Evolutionary conservation across 805 yeast species (phyloP).

Genomic region (Candida ponderosae): DNA sequence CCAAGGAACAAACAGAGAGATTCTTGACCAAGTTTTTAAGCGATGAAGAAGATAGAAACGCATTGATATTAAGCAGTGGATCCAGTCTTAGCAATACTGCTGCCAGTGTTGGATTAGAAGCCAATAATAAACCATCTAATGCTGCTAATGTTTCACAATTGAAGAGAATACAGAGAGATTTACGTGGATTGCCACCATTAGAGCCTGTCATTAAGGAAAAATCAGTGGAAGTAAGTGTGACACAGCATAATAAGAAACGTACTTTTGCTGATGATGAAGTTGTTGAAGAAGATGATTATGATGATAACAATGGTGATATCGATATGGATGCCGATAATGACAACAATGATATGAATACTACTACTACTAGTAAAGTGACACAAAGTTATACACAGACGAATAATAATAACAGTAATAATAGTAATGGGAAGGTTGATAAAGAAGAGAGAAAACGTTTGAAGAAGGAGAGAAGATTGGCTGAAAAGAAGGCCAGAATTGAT

Average conservation of each 20-base stretch:
- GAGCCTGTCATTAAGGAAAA: conserved; percentile 18
- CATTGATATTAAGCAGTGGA: neutral
- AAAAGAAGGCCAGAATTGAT: conserved; percentile 1
- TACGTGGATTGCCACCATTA: conserved; percentile 72
- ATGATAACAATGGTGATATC: conserved; percentile 6
- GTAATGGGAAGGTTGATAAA: neutral
- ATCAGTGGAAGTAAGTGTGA: conserved; percentile 19
- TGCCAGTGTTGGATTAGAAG: conserved; percentile 9
- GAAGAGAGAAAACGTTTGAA: conserved; percentile 3
- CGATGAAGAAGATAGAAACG: conserved; percentile 12
- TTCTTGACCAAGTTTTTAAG: conserved; percentile 35
- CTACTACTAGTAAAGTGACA: conserved; percentile 1
- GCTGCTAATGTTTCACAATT: conserved; percentile 44
- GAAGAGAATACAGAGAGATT: conserved; percentile 66
- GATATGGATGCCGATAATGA: conserved; percentile 13
- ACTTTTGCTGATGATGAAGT: conserved; percentile 19
- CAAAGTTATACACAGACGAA: no score
- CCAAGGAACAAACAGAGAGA: conserved; percentile 36
- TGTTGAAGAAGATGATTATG: conserved; percentile 6
- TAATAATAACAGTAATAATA: conserved; percentile 11
- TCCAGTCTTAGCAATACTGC: conserved; percentile 10
- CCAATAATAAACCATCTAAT: conserved; percentile 13
- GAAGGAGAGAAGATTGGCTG: conserved; percentile 1
- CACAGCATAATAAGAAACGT: conserved; percentile 19
- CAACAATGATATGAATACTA: conserved; percentile 12